Base-by-base conservation (phyloP, 106 monocot genomes). In the Xerophyta viscosa region DNA sequence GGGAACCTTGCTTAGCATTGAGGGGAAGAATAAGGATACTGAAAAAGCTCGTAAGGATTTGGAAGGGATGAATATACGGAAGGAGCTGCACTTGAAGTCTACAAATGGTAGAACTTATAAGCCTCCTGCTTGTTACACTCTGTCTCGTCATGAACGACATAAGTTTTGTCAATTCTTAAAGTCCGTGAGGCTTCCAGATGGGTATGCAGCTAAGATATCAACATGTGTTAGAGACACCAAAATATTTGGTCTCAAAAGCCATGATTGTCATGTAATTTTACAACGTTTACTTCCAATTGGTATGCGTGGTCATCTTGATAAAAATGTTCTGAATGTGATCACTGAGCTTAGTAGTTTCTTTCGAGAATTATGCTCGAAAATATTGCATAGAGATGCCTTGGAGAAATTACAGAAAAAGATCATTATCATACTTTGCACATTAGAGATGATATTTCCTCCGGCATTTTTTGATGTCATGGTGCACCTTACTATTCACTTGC, bases 381-480 rank as follows among this genome's bases (percentile, higher is more conserved):
- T 31, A n/a, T n/a, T n/a, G n/a, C n/a, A n/a, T n/a, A n/a, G n/a
- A 23, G 4, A 6, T 4, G 49, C 7, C 7, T 2, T 2, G 1
- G 22, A 50, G 5, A 8, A 15, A 24, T 50, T 50, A 24, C 0
- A 25, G 13, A 8, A 0, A 25, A 1, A 50, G 2, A 54, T 31
- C 8, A 18, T 54, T 3, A 11, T 18, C n/a, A 33, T 31, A 8
- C 54, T 54, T n/a, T 54, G 31, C n/a, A 30, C 29, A 5, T 19
- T 54, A 1, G 54, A 54, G 21, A 54, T 15, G 11, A 54, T 54
- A 2, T 54, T 65, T 46, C 17, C 13, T 17, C 55, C 54, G 14
- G 53, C 65, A 20, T 54, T 65, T 44, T 54, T 65, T 30, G 15
- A 19, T 31, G 21, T 55, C 29, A 65, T 54, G 12, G 65, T 54